A percentile compares a stretch with the other conserved stretches of the same genome.
These are phyloP conservation scores for Mortierella sp. DNA, from an alignment of 371 early-diverging fungal species.

Conservation along the genomic window DNA sequence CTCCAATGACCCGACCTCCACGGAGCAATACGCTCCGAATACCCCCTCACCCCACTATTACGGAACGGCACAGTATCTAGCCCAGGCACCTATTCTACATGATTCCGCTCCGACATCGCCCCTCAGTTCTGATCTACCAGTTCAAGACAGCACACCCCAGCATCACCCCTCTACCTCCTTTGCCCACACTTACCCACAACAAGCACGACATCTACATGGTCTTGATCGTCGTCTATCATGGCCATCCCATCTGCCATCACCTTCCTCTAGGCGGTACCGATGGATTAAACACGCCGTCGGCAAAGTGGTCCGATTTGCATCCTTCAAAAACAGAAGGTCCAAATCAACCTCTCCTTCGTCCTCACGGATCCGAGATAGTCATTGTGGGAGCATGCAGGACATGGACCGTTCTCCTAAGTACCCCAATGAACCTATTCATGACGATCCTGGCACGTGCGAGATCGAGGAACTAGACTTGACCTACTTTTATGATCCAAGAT, in stretches of 20 bases:
- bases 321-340: neutral
- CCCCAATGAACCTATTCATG: neutral
- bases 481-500: constrained; percentile 27
- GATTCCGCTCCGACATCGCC: neutral
- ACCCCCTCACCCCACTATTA: no score
- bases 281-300: neutral
- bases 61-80: no score
- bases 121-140: constrained; percentile 1
- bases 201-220: neutral
- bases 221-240: neutral
- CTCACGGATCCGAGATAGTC: neutral
- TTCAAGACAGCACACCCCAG: neutral
- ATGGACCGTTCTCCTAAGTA: neutral
- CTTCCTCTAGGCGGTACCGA: neutral
- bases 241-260: neutral
- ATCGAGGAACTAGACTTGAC: constrained; percentile 23
- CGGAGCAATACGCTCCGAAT: neutral
- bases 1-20: neutral
- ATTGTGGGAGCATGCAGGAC: neutral
- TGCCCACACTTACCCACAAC: neutral
- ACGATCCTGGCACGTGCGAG: neutral
- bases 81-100: neutral
- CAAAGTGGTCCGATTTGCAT: neutral
- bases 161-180: neutral
- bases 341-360: neutral